These are phyloP conservation scores for Penicillium olsonii DNA, from an alignment of 2,329 filamentous ascomycete species.

Conservation along the genomic window DNA sequence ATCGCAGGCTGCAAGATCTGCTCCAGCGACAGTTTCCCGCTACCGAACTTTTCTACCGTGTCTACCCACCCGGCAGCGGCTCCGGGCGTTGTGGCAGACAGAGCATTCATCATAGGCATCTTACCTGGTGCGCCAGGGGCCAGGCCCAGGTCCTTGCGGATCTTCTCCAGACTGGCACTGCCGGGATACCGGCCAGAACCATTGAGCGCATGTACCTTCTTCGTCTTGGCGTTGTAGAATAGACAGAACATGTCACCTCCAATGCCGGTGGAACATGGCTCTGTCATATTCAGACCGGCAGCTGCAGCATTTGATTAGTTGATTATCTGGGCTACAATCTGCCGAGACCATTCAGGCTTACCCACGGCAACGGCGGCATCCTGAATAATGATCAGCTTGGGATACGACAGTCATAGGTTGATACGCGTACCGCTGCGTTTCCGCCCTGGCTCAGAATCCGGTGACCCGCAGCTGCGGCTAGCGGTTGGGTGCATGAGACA, in stretches of 20 bases:
- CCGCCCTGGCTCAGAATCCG: conserved; percentile 83
- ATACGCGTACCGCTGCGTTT: conserved; percentile 79
- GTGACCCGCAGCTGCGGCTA: conserved; percentile 85
- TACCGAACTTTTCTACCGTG: conserved; percentile 83
- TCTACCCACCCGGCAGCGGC: conserved; percentile 94
- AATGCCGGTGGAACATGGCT: conserved; percentile 90
- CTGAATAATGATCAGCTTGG: conserved; percentile 45
- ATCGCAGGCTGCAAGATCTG: conserved; percentile 83
- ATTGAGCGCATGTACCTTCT: conserved; percentile 83
- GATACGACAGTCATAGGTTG: not conserved
- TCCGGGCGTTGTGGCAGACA: conserved; percentile 84
- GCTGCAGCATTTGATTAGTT: conserved; percentile 52
- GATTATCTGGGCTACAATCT: not conserved
- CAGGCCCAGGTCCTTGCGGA: conserved; percentile 70
- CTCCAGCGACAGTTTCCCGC: conserved; percentile 74
- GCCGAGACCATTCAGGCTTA: conserved; percentile 43
- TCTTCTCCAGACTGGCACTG: conserved; percentile 67
- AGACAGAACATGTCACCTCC: conserved; percentile 97
- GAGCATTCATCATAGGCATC: conserved; percentile 75
- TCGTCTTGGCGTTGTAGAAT: conserved; percentile 81
- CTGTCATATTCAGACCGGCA: conserved; percentile 88
- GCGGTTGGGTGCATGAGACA: conserved; percentile 83
- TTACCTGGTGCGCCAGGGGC: conserved; percentile 56
- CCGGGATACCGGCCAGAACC: conserved; percentile 82
- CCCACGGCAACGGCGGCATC: conserved; percentile 95